Percentiles rank a stretch among this genome's conserved stretches.
Evolutionary conservation across 2,329 filamentous ascomycete genomes (phyloP).

Genomic region (Cercospora brassicicola): DNA sequence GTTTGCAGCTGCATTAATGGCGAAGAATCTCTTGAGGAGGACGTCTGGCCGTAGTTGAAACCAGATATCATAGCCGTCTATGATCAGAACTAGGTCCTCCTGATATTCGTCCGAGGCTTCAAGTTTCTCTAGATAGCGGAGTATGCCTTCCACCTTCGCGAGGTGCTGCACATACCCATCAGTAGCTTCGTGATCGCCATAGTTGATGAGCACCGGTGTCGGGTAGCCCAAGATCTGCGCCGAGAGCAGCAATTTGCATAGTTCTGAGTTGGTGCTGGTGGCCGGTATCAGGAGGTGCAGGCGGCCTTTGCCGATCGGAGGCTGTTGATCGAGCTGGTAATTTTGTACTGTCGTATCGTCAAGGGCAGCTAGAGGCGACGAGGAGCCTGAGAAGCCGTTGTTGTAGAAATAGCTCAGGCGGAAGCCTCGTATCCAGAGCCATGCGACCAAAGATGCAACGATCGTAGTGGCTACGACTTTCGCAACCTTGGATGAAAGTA

Average conservation of each 20-base stretch:
- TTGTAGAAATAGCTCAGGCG: not conserved
- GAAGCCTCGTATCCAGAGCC: slow-evolving; percentile 13
- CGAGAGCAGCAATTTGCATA: slow-evolving; percentile 28
- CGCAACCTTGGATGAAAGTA: slow-evolving; percentile 17
- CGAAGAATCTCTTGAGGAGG: slow-evolving; percentile 29
- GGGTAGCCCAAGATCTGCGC: slow-evolving; percentile 24
- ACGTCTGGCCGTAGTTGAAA: slow-evolving; percentile 31
- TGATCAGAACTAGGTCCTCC: slow-evolving; percentile 31
- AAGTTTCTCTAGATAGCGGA: slow-evolving; percentile 24
- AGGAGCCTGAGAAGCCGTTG: not conserved
- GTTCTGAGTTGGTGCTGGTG: slow-evolving; percentile 43
- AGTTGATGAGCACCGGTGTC: slow-evolving; percentile 28
- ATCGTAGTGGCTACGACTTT: slow-evolving; percentile 16
- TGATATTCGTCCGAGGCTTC: slow-evolving; percentile 39
- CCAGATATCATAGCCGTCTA: slow-evolving; percentile 34
- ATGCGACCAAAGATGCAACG: slow-evolving; percentile 8
- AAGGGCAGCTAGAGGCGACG: not conserved
- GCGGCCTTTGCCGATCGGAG: slow-evolving; percentile 22
- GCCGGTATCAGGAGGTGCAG: slow-evolving; percentile 60
- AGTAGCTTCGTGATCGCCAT: slow-evolving; percentile 19
- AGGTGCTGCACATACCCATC: slow-evolving; percentile 28
- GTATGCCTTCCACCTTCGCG: slow-evolving; percentile 27
- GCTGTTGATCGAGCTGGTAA: not conserved
- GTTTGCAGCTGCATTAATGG: slow-evolving; percentile 40
- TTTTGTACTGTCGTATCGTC: not conserved